These are phyloP conservation scores for Colletotrichum lindemuthianum DNA, from an alignment of 2,329 filamentous ascomycete species.

Conservation along the genomic window DNA sequence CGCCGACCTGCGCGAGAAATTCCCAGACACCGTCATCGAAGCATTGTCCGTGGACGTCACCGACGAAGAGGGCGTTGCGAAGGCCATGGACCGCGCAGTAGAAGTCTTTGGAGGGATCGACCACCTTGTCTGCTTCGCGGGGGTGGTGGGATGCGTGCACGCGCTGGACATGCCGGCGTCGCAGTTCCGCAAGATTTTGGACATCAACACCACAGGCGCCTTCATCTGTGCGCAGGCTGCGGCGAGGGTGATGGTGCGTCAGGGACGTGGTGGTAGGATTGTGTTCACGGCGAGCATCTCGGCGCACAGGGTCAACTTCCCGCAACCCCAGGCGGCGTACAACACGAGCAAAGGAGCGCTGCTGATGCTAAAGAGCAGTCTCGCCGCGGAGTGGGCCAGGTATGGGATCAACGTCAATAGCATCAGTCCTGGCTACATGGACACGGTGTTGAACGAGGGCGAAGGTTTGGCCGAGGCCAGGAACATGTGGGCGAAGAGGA, in stretches of 20 bases:
- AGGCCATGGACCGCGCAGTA: slow-evolving; percentile 66
- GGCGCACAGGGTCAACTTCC: slow-evolving; percentile 75
- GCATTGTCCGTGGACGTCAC: slow-evolving; percentile 66
- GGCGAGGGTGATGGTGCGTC: slow-evolving; percentile 62
- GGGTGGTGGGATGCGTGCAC: slow-evolving; percentile 71
- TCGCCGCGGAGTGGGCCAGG: slow-evolving; percentile 78
- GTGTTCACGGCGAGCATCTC: slow-evolving; percentile 75
- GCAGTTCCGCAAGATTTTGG: slow-evolving; percentile 71
- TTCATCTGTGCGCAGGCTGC: slow-evolving; percentile 77
- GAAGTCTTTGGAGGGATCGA: slow-evolving; percentile 72
- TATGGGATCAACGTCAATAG: slow-evolving; percentile 78
- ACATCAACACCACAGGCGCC: slow-evolving; percentile 77
- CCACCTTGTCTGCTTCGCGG: slow-evolving; percentile 69
- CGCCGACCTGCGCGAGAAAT: slow-evolving; percentile 58
- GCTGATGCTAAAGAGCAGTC: slow-evolving; percentile 68
- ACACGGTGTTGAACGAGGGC: slow-evolving; percentile 77
- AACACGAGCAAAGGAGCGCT: slow-evolving; percentile 78
- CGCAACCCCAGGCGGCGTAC: slow-evolving; percentile 77
- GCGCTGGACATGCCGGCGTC: slow-evolving; percentile 67
- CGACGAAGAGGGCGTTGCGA: slow-evolving; percentile 64
- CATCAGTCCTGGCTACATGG: slow-evolving; percentile 80
- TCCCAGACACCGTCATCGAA: slow-evolving; percentile 62
- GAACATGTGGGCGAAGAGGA: slow-evolving; percentile 65
- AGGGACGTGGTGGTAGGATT: slow-evolving; percentile 67
- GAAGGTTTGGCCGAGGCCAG: slow-evolving; percentile 64